Percentiles rank a stretch among this genome's conserved stretches.
These are phyloP conservation scores for Porodaedalea pini DNA, from an alignment of 1,284 basidiomycete species.

Conservation along the genomic window DNA sequence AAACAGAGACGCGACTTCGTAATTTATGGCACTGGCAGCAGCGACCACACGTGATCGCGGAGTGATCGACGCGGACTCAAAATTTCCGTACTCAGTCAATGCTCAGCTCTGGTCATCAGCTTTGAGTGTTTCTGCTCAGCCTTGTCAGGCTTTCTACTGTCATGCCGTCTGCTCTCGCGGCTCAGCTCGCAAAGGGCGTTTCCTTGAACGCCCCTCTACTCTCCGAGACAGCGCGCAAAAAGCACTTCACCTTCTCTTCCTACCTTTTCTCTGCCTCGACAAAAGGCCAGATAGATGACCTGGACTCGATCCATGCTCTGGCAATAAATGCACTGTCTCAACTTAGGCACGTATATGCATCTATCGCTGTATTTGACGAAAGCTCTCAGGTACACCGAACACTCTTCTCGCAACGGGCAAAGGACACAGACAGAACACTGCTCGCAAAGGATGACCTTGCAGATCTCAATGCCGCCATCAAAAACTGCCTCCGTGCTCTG, in stretches of 20 bases:
- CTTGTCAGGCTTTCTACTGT: neutral
- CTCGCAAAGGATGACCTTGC: conserved; percentile 63
- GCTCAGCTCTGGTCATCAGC: neutral
- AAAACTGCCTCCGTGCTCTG: conserved; percentile 65
- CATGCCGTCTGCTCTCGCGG: conserved; percentile 78
- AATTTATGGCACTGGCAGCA: neutral
- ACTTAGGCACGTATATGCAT: conserved; percentile 61
- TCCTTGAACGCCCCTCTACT: conserved; percentile 80
- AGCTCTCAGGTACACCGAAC: conserved; percentile 1
- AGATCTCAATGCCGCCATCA: conserved; percentile 58
- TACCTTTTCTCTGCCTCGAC: conserved; percentile 88
- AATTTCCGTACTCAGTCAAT: neutral
- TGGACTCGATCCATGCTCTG: conserved; percentile 84
- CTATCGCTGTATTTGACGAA: conserved; percentile 62
- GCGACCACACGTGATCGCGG: neutral
- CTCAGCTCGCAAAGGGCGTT: conserved; percentile 77
- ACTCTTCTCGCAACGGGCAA: conserved; percentile 83
- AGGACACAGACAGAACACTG: conserved; percentile 79
- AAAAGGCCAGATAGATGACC: conserved; percentile 72
- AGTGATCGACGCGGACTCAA: conserved; percentile 4
- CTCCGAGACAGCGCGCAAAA: conserved; percentile 62
- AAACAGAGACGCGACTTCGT: neutral
- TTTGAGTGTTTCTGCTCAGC: neutral
- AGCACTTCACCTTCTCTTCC: conserved; percentile 51
- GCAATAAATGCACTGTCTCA: conserved; percentile 81